Evolutionary conservation across 208 protist species (phyloP), one percentile per base, ranked within the genome.

Genomic region (Trypanosoma theileri): DNA sequence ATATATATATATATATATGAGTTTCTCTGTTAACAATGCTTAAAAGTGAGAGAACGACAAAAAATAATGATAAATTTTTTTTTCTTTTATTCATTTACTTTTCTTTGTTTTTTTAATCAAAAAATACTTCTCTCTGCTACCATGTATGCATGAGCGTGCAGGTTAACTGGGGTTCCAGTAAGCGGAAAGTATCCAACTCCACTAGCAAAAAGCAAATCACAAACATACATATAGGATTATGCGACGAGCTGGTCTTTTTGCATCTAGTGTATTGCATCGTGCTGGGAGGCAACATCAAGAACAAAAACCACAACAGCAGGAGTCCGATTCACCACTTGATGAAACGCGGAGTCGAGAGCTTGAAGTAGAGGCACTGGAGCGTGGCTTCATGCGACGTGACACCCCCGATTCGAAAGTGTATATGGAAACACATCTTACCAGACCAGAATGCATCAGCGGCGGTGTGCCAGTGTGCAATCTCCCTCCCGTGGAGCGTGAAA

Each of bases 381-480:
- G 77, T 28, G 86, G 86, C 19, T 93, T 87, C 48, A 80, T 73
- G 28, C 82, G 84, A 10, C 80, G 86, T 44, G 82, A 90, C 66
- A 71, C 31, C 35, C 51, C 57, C 28, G 75, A 90, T 46, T 75
- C 82, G 45, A 83, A 82, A 46, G 59, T 84, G 6, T 85, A 86
- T 44, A 87, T 93, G 81, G 71, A 81, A 35, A 56, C 88, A 51
- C 78, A 66, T 45, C 84, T 89, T 40, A 50, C 51, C 28, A 56
- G 67, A 1, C 69, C 79, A 19, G 82, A 88, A 59, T 77, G 45
- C 53, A 68, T 74, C 48, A 51, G 72, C 31, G 73, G 76, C 35
- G 84, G 82, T 16, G 75, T 95, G 12, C 22, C 68, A 1, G 85
- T 95, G 26, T 66, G 77, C 8, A 93, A 93, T 66, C 44, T 95